Conservation (phyloP, 108 stramenopile genomes). For the Fistulifera pelliculosa region DNA sequence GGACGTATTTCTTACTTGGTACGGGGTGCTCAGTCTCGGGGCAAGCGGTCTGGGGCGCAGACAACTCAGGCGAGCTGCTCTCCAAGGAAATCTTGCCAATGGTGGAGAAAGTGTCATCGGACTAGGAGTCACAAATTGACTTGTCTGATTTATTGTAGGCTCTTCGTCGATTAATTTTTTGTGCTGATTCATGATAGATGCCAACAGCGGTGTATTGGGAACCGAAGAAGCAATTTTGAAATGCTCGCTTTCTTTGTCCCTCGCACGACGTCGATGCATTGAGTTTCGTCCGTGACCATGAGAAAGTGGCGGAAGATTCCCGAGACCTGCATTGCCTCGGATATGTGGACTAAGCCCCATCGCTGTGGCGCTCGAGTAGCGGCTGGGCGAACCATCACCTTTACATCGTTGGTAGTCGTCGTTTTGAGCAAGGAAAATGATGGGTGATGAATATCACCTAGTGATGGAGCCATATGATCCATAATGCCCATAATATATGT, state of each 20-base stretch:
- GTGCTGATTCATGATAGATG: neutral
- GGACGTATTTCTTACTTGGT: conserved; percentile 26
- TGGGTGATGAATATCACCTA: conserved; percentile 12
- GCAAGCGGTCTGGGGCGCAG: conserved; percentile 4
- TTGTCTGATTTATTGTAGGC: neutral
- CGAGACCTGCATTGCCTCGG: neutral
- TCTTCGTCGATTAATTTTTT: neutral
- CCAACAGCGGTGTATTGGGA: conserved; percentile 1
- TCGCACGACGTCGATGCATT: conserved; percentile 26
- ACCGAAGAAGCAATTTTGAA: conserved; percentile 4
- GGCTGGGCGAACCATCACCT: no score
- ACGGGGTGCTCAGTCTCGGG: conserved; percentile 9
- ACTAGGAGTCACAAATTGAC: neutral
- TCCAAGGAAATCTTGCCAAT: neutral
- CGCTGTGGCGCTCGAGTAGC: no score
- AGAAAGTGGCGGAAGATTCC: conserved; percentile 15
- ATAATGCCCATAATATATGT: conserved; percentile 47
- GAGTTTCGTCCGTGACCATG: conserved; percentile 47
- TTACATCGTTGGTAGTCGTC: no score
- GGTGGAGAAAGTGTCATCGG: neutral
- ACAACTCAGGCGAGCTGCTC: conserved; percentile 5
- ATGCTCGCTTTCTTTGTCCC: conserved; percentile 7
- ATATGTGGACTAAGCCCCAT: neutral
- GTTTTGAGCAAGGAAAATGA: neutral
- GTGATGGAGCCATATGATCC: conserved; percentile 13